These are phyloP conservation scores for Aureobasidium sp. DNA, from an alignment of 2,329 filamentous ascomycete species.

Conservation along the genomic window DNA sequence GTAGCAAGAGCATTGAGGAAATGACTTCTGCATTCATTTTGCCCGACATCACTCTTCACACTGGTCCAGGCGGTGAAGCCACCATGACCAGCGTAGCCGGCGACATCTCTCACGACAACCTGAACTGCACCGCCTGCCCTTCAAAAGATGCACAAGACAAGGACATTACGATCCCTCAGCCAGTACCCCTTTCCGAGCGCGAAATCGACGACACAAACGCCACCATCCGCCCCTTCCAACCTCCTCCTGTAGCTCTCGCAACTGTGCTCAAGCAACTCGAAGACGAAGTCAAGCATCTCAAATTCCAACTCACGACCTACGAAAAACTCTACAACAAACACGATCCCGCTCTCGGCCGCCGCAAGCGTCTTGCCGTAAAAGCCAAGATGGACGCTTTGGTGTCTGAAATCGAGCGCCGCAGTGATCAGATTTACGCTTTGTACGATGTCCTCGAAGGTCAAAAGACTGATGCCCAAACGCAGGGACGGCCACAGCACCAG, in stretches of 20 bases:
- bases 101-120: slow-evolving; percentile 40
- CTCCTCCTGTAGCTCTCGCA: slow-evolving; percentile 65
- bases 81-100: slow-evolving; percentile 19
- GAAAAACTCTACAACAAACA: slow-evolving; percentile 58
- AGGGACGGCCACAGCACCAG: background rate
- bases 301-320: slow-evolving; percentile 57
- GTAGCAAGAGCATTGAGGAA: slow-evolving; percentile 41
- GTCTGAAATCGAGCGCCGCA: slow-evolving; percentile 62
- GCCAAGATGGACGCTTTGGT: slow-evolving; percentile 56
- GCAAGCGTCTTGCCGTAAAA: slow-evolving; percentile 56
- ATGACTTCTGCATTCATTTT: slow-evolving; percentile 57
- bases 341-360: slow-evolving; percentile 60
- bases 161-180: slow-evolving; percentile 34
- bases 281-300: slow-evolving; percentile 72
- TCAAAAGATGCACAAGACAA: slow-evolving; percentile 28
- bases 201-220: slow-evolving; percentile 47
- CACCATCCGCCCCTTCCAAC: slow-evolving; percentile 55
- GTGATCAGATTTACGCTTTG: slow-evolving; percentile 72
- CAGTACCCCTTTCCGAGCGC: slow-evolving; percentile 29
- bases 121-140: slow-evolving; percentile 51
- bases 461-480: slow-evolving; percentile 43
- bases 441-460: slow-evolving; percentile 81
- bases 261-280: slow-evolving; percentile 76
- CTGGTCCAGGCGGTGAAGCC: slow-evolving; percentile 11
- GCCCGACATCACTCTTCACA: slow-evolving; percentile 53